Conservation (phyloP, 2,329 filamentous ascomycete species). For the Alternaria longipes region DNA sequence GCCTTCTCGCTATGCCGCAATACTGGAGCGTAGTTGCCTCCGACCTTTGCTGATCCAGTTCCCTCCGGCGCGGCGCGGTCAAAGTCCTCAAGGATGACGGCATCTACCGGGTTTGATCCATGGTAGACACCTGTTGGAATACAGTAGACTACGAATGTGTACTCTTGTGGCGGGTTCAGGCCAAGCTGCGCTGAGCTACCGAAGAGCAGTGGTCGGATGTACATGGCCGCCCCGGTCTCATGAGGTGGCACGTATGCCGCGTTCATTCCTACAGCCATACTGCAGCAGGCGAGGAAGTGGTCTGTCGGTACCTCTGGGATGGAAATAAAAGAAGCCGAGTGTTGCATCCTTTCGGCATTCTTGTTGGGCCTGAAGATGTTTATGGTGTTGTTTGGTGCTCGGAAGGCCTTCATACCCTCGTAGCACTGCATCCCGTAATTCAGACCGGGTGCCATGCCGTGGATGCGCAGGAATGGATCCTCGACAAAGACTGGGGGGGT, state of each 20-base stretch:
- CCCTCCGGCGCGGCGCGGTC: conserved; percentile 92
- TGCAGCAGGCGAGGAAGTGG: conserved; percentile 78
- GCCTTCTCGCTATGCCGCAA: conserved; percentile 87
- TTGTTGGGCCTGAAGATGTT: conserved; percentile 86
- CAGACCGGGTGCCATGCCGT: conserved; percentile 92
- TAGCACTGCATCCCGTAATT: conserved; percentile 98
- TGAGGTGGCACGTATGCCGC: conserved; percentile 92
- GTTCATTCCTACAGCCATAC: conserved; percentile 85
- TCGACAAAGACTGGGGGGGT: conserved; percentile 78
- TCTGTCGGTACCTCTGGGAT: conserved; percentile 81
- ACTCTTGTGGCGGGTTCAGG: conserved; percentile 87
- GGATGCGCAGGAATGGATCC: conserved; percentile 85
- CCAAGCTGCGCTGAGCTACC: conserved; percentile 88
- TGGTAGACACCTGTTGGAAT: conserved; percentile 95
- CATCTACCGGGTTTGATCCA: conserved; percentile 85
- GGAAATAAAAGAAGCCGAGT: conserved; percentile 83
- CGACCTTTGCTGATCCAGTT: conserved; percentile 90
- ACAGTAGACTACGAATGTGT: conserved; percentile 89
- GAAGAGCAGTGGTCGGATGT: conserved; percentile 88
- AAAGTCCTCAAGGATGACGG: conserved; percentile 89
- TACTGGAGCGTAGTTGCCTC: conserved; percentile 95
- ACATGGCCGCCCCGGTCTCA: conserved; percentile 88
- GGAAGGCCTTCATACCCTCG: conserved; percentile 98
- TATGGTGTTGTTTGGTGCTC: conserved; percentile 75
- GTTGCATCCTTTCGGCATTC: conserved; percentile 85